Evolutionary conservation across 192 early-diverging fungal species (phyloP).

Genomic region (Endogone sp.): DNA sequence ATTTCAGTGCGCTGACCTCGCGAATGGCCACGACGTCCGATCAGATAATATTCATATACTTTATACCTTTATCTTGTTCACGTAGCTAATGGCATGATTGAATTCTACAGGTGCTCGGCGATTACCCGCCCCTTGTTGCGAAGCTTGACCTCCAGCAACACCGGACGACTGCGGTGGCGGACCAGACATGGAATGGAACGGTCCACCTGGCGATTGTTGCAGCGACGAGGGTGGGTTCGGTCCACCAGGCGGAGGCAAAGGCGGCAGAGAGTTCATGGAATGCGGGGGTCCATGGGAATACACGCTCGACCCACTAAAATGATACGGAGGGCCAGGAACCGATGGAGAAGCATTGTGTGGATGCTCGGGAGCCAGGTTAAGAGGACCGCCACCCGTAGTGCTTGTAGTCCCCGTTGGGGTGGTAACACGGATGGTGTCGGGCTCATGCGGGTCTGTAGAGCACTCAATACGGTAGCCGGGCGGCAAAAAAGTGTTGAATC

Average conservation of each 20-base stretch:
- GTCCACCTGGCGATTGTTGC: conserved; percentile 21
- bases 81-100: conserved; percentile 98
- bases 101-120: conserved; percentile 88
- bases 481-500: conserved; percentile 99
- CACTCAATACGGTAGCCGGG: conserved; percentile 96
- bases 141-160: conserved; percentile 21
- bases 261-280: conserved; percentile 17
- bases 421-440: conserved; percentile 76
- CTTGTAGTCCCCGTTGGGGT: conserved; percentile 74
- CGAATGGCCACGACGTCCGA: too few species aligned
- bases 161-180: conserved; percentile 21
- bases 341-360: conserved; percentile 1
- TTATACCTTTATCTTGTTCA: conserved; percentile 97
- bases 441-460: conserved; percentile 72
- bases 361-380: conserved; percentile 6
- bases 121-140: conserved; percentile 18
- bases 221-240: conserved; percentile 32
- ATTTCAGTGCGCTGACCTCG: too few species aligned
- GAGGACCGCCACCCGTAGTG: conserved; percentile 39
- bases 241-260: conserved; percentile 20
- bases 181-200: conserved; percentile 21
- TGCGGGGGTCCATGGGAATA: conserved; percentile 27
- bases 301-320: conserved; percentile 7
- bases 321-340: conserved; percentile 6
- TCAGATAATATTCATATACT: too few species aligned